Evolutionary conservation across 1,284 basidiomycete genomes (phyloP).

Genomic region (Rhodotorula sp.): DNA sequence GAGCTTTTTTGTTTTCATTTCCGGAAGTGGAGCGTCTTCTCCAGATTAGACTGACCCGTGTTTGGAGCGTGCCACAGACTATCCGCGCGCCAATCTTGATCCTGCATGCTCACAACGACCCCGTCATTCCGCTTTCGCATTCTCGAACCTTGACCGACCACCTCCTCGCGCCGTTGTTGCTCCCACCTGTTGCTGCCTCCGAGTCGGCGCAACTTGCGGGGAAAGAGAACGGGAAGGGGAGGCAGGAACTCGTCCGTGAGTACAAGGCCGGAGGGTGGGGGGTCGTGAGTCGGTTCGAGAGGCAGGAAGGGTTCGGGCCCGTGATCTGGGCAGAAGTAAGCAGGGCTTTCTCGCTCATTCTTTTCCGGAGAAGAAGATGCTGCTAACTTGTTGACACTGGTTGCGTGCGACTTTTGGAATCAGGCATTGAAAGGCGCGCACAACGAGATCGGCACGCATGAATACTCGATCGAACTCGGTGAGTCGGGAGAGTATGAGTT

Average conservation of each 20-base stretch:
- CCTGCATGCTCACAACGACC: conserved; percentile 75
- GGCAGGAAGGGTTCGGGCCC: conserved; percentile 19
- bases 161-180: conserved; percentile 64
- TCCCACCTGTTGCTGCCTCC: conserved; percentile 52
- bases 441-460: conserved; percentile 63
- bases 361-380: background rate
- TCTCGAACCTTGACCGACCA: conserved; percentile 58
- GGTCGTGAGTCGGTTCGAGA: conserved; percentile 56
- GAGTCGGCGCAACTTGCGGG: conserved; percentile 9
- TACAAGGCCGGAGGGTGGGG: conserved; percentile 57
- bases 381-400: background rate
- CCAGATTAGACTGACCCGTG: background rate
- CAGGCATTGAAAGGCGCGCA: conserved; percentile 66
- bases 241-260: conserved; percentile 56
- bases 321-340: conserved; percentile 30
- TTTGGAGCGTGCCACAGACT: conserved; percentile 10
- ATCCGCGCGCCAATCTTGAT: conserved; percentile 69
- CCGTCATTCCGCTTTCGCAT: conserved; percentile 70
- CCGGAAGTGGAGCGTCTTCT: too few relatives aligned
- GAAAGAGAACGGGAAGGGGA: conserved; percentile 30
- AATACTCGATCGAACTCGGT: conserved; percentile 70
- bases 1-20: conserved; percentile 2
- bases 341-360: background rate
- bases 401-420: rapidly evolving
- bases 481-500: background rate